Conservation (phyloP, 192 early-diverging fungal species). For the Coemansia sp. region DNA sequence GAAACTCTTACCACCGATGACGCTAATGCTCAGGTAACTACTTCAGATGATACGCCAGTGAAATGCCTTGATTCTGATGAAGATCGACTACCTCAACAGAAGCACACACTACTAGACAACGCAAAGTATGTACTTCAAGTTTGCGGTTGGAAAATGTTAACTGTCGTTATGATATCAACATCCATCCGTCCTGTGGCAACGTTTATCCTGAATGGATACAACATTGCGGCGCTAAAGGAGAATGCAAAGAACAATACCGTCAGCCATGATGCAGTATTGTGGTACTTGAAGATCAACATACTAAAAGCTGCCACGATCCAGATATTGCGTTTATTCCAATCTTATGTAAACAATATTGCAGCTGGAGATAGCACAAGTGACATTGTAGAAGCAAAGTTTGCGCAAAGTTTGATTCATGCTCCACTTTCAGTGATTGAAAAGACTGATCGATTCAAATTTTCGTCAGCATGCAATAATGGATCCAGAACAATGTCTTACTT, state of each 20-base stretch:
- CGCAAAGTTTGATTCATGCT: neutral
- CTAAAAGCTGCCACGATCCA: neutral
- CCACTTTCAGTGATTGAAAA: constrained; percentile 15
- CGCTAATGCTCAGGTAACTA: neutral
- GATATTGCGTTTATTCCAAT: neutral
- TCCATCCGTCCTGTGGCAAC: constrained; percentile 5
- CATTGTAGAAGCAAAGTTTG: neutral
- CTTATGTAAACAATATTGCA: neutral
- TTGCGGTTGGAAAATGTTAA: neutral
- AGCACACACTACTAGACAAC: neutral
- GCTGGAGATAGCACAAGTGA: neutral
- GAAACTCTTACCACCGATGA: neutral
- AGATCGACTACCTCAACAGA: neutral
- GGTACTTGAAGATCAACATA: neutral
- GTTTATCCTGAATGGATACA: constrained; percentile 31
- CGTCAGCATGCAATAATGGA: neutral
- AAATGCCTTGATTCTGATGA: neutral
- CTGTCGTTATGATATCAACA: neutral
- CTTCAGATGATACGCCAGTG: too few species aligned
- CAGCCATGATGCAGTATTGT: constrained; percentile 6
- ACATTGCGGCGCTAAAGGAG: neutral
- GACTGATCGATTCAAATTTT: constrained; percentile 8
- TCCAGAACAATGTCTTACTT: neutral
- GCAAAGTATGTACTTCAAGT: neutral
- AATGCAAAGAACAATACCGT: neutral